Evolutionary conservation across 352 stramenopile genomes (phyloP).

Genomic region (Phytopythium helicoides): DNA sequence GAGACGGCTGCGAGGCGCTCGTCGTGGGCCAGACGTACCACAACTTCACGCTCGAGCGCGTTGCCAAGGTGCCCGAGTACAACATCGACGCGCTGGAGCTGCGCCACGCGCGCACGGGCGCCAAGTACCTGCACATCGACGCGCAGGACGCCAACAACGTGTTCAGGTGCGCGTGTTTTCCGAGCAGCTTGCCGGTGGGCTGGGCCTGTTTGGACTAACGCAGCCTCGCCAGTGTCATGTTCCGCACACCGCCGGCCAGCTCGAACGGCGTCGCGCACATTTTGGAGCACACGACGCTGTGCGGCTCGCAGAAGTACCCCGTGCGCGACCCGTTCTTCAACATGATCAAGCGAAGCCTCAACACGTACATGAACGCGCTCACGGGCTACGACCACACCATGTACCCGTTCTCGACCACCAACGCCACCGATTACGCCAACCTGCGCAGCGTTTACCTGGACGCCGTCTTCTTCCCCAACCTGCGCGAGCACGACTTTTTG

Average conservation of each 20-base stretch:
- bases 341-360: constrained; percentile 97
- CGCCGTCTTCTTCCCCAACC: constrained; percentile 95
- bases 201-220: too few species aligned
- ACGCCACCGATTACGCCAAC: constrained; percentile 97
- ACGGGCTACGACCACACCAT: constrained; percentile 98
- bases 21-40: constrained; percentile 66
- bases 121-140: constrained; percentile 80
- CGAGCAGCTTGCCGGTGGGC: too few species aligned
- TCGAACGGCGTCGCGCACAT: constrained; percentile 98
- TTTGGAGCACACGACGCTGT: constrained; percentile 95
- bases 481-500: constrained; percentile 72
- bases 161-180: too few species aligned
- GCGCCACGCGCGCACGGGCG: constrained; percentile 64
- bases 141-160: constrained; percentile 86
- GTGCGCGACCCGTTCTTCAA: constrained; percentile 99
- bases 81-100: constrained; percentile 79
- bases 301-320: constrained; percentile 95
- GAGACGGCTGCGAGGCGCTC: constrained; percentile 56
- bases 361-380: constrained; percentile 99
- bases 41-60: constrained; percentile 68
- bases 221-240: constrained; percentile 96
- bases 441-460: constrained; percentile 97
- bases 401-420: constrained; percentile 98
- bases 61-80: constrained; percentile 75
- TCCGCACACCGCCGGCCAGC: constrained; percentile 95